Base-by-base conservation (phyloP, 805 yeast genomes). In the Wickerhamiella nectarea region DNA sequence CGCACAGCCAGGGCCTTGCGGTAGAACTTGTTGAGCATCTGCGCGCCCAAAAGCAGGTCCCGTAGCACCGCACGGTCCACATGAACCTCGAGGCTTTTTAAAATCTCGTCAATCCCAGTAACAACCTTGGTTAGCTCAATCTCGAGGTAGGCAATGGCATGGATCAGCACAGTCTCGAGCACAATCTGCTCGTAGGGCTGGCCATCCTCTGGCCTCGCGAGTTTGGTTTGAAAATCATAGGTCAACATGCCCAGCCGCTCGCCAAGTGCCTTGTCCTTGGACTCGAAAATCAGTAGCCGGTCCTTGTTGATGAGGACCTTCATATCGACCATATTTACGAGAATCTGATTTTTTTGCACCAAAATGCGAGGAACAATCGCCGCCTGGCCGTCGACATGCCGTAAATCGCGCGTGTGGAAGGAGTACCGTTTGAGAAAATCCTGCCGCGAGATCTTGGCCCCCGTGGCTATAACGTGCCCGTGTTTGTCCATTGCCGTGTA, bases 121-220 rank as follows among this genome's bases (percentile, higher is more conserved):
- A 73, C 56, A 53, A 81, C 82, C 28, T 66, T 61, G 46, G 74
- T 75, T 29, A 82, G 66, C 51, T 86, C 94, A 0, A 83, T 71
- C 50, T 85, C 95, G 37, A 87, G 62, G 37, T 75, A 72, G 8
- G 85, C 75, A 75, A 83, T 76, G 0, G 87, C 86, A 55, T 82
- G 81, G 46, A 85, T 75, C 44, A 87, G 63, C 6, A 87, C 81
- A 36, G 85, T 75, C 58, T 87, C 96, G 46, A 87, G 59, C 0
- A 91, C 95, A 45, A 76, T 68, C 57, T 84, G 81, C 57, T 87
- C 96, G 59, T 80, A 87, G 14, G 69, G 65, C 53, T 75, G 79
- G 10, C 60, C 61, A n/a, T 52, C 50, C 18, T 51, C 56, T 15
- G 25, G 40, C 21, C 34, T 21, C 12, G 37, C 25, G 1, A 86